Base-by-base conservation (phyloP, 441 rosid genomes). In the Erodium moschatum region DNA sequence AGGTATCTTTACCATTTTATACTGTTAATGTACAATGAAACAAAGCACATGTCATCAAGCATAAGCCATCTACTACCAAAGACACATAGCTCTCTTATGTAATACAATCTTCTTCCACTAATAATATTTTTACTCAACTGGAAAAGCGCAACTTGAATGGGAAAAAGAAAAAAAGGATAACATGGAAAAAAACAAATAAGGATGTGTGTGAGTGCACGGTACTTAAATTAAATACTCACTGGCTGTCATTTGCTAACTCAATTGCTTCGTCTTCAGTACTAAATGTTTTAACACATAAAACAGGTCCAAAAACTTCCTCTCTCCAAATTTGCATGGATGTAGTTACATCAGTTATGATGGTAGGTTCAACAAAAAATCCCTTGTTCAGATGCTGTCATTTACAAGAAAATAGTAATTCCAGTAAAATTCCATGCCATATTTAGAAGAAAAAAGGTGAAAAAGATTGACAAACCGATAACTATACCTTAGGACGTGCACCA, bases 281-380 rank as follows among this genome's bases (percentile, higher is more conserved):
- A 81, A 94, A 94, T 68, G 97, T 88, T 82, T 89, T 91, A 33
- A 89, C 87, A 72, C 94, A 88, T 1, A 94, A 81, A 73, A 91
- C 94, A 69, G 98, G 97, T 70, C 97, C 98, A 78, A 94, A 94
- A 52, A 91, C 97, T 83, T 94, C 98, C 73, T 94, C 98, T 77
- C 89, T 91, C 99, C 99, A 94, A 65, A 94, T 91, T 85, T 94
- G 86, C 99, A 89, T 89, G 73, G 93, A 84, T 67, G 87, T 85
- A 38, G 82, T 82, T 68, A 94, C 89, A 73, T 91, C 86, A 65
- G 85, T 82, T 21, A 94, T 79, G 71, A 94, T 79, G 29, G 94
- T 83, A 76, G 99, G 97, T 76, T 89, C 90, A 40, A 94, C 38
- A 70, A 84, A 94, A 82, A 79, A 91, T 67, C 97, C 99, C 75